phyloP scores from a whole-genome alignment of 176 grass and related monocot species.

The Aegilops longissima region DNA sequence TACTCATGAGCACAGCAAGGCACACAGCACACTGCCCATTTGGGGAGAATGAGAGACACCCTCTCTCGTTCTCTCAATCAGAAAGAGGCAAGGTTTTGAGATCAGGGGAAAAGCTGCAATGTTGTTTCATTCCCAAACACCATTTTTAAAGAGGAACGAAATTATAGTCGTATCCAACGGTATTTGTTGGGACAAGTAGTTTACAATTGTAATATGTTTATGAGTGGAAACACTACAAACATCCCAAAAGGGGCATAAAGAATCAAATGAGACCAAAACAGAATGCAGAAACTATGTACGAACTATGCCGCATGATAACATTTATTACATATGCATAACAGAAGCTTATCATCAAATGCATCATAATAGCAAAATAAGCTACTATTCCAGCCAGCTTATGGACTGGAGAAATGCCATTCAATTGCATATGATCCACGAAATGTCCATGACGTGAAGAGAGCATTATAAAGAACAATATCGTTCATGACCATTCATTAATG shows the following conservation, averaged over 20 bases:
- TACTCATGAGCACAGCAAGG: too few species aligned
- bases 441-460: neutral
- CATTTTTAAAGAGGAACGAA: neutral
- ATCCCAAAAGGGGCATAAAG: neutral
- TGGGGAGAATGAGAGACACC: neutral
- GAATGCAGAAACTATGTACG: neutral
- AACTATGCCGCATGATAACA: neutral
- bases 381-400: neutral
- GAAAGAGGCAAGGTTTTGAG: neutral
- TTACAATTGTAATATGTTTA: neutral
- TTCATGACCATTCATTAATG: neutral
- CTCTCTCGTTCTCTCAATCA: too few species aligned
- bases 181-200: neutral
- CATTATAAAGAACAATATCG: neutral
- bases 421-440: neutral
- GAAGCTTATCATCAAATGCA: neutral
- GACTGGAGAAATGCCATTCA: neutral
- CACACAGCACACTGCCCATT: neutral
- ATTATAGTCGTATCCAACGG: neutral
- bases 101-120: neutral
- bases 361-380: slow-evolving; percentile 6
- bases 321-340: neutral
- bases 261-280: slow-evolving; percentile 22
- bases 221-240: neutral
- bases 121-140: neutral